Evolutionary conservation across 73 alveolate genomes (phyloP), one percentile per base, ranked within the genome.

Genomic region (Tetrahymena thermophila): DNA sequence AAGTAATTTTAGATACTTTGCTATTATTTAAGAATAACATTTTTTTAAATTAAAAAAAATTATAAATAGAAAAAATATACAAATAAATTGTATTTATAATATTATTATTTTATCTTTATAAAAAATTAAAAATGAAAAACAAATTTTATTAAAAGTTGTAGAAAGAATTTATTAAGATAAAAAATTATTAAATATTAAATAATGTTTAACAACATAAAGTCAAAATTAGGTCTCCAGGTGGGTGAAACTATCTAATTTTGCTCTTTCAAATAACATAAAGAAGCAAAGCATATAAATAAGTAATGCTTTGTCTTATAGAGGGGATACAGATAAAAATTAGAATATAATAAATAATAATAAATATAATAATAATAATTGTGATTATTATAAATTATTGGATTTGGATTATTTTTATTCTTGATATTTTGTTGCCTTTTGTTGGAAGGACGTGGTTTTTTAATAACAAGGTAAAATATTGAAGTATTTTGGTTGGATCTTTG

Each of bases 281-380:
- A 71, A 71, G 89, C 35, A 71, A 71, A 28, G 89, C 89, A 71
- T 71, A n/a, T 71, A 71, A 71, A 71, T 71, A 71, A n/a, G 37
- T 31, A 71, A 28, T 71, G 37, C 89, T 71, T 71, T 71, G 89
- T 28, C 37, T 28, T 28, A 7, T n/a, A 25, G 89, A 31, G 37
- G 89, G 89, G 89, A 71, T 71, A 71, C 89, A 71, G 89, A 71
- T 71, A 71, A 71, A 71, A 71, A 71, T 71, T 71, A 71, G 89
- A 31, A 28, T 71, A 71, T 71, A 71, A 71, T 71, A 71, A 71
- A 71, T 71, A 71, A 71, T 71, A 71, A 71, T 71, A 31, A 58
- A 58, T 58, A 58, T 58, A 71, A 31, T 31, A n/a, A 71, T 50
- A 50, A 50, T 50, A 71, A 71, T 23, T 42, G 37, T 71, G 89